Evolutionary conservation across 2,329 filamentous ascomycete species (phyloP).

Genomic region (Alternaria conjuncta): DNA sequence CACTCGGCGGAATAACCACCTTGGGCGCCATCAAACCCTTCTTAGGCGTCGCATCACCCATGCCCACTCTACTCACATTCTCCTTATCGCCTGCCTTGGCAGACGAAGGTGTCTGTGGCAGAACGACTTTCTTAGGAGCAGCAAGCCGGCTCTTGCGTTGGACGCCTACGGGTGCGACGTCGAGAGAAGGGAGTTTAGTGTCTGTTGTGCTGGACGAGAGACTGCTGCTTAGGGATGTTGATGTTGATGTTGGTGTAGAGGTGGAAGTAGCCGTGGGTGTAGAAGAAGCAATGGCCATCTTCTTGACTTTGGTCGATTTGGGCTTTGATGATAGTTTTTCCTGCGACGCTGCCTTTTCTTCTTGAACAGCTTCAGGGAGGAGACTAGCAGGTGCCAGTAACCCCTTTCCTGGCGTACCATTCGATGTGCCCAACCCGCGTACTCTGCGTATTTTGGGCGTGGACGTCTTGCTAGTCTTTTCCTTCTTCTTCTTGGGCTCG

Average conservation of each 20-base stretch:
- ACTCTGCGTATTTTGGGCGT: slow-evolving; percentile 45
- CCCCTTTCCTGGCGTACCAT: slow-evolving; percentile 49
- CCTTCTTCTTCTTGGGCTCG: slow-evolving; percentile 29
- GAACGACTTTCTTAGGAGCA: slow-evolving; percentile 42
- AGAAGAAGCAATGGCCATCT: slow-evolving; percentile 20
- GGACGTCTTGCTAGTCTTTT: slow-evolving; percentile 30
- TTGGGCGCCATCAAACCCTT: slow-evolving; percentile 38
- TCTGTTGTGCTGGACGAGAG: slow-evolving; percentile 10
- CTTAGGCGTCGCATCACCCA: slow-evolving; percentile 35
- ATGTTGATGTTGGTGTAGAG: neutral
- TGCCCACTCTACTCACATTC: slow-evolving; percentile 23
- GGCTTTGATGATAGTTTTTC: slow-evolving; percentile 25
- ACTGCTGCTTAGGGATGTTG: slow-evolving; percentile 12
- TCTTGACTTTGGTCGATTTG: slow-evolving; percentile 29
- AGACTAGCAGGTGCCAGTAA: slow-evolving; percentile 38
- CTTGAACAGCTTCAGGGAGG: slow-evolving; percentile 35
- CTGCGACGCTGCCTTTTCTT: slow-evolving; percentile 28
- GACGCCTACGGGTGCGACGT: slow-evolving; percentile 31
- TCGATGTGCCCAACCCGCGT: slow-evolving; percentile 42
- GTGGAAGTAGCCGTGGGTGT: neutral
- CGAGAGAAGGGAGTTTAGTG: slow-evolving; percentile 26
- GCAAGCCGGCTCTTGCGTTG: slow-evolving; percentile 44
- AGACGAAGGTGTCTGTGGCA: slow-evolving; percentile 27
- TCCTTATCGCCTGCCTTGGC: slow-evolving; percentile 31
- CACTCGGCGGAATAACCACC: slow-evolving; percentile 21